phyloP scores from a whole-genome alignment of 768 basidiomycete species.

The Mycena epipterygia region DNA sequence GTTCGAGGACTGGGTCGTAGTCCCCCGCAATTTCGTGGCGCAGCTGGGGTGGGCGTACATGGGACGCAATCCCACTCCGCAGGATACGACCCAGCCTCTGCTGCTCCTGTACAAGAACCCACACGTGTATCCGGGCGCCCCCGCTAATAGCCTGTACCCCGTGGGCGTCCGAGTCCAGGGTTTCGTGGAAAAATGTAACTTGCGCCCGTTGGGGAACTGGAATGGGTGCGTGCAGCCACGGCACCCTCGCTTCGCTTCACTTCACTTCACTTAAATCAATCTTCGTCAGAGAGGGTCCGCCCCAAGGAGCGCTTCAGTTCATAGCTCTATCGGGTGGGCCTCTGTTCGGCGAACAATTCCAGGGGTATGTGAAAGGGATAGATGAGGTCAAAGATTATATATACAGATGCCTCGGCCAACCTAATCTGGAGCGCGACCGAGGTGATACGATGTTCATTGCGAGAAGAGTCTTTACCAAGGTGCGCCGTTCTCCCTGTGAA shows the following conservation, averaged over 20 bases:
- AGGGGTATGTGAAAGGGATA: too few relatives aligned
- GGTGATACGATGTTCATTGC: not conserved
- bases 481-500: not conserved
- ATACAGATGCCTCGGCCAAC: not conserved
- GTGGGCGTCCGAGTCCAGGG: not conserved
- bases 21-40: too few relatives aligned
- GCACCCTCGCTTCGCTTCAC: too few relatives aligned
- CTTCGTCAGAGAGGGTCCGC: too few relatives aligned
- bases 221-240: too few relatives aligned
- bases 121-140: not conserved
- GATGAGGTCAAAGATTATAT: too few relatives aligned
- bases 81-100: not conserved
- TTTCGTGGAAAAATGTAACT: not conserved
- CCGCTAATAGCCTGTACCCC: not conserved
- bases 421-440: not conserved
- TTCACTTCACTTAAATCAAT: too few relatives aligned
- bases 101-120: not conserved
- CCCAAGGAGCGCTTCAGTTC: too few relatives aligned
- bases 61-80: not conserved
- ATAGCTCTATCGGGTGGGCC: too few relatives aligned
- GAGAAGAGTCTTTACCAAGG: not conserved
- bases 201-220: not conserved
- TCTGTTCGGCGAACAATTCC: too few relatives aligned
- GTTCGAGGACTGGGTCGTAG: too few relatives aligned
- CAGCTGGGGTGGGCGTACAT: not conserved